These are phyloP conservation scores for Calonectria pseudoreteaudii DNA, from an alignment of 2,329 filamentous ascomycete genomes.

Conservation along the genomic window DNA sequence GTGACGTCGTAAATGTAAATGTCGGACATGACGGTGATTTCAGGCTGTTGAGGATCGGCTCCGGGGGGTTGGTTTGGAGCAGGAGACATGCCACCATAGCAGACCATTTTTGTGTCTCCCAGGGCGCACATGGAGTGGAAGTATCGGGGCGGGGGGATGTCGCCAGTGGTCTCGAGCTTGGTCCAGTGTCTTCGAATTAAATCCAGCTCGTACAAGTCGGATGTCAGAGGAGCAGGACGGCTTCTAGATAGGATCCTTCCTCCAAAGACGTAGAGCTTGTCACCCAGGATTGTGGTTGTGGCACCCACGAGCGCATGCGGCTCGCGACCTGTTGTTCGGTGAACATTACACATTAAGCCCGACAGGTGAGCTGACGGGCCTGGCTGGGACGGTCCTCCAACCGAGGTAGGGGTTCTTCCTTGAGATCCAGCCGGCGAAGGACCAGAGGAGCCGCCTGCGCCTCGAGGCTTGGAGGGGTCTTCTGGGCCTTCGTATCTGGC, in stretches of 20 bases:
- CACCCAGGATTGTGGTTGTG: slow-evolving; percentile 93
- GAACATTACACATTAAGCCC: slow-evolving; percentile 77
- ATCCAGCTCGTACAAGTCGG: slow-evolving; percentile 93
- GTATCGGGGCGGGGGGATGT: slow-evolving; percentile 90
- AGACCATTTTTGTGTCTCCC: slow-evolving; percentile 95
- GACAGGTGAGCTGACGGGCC: slow-evolving; percentile 70
- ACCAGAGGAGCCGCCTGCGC: slow-evolving; percentile 65
- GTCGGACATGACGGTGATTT: slow-evolving; percentile 97
- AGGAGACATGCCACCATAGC: slow-evolving; percentile 98
- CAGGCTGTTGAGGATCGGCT: slow-evolving; percentile 73
- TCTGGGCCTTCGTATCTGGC: slow-evolving; percentile 57
- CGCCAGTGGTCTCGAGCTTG: slow-evolving; percentile 85
- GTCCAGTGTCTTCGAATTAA: slow-evolving; percentile 93
- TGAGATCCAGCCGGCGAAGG: slow-evolving; percentile 66
- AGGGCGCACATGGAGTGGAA: slow-evolving; percentile 96
- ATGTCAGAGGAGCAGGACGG: slow-evolving; percentile 82
- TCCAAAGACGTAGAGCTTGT: slow-evolving; percentile 97
- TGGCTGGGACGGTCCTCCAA: slow-evolving; percentile 57
- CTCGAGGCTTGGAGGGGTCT: slow-evolving; percentile 64
- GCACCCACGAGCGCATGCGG: slow-evolving; percentile 93
- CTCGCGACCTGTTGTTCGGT: slow-evolving; percentile 89
- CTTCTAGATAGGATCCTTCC: slow-evolving; percentile 88
- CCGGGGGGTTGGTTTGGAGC: slow-evolving; percentile 63
- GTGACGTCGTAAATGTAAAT: slow-evolving; percentile 94
- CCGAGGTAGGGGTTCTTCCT: slow-evolving; percentile 36